phyloP scores from a whole-genome alignment of 108 stramenopile genomes.

The Cyclotella cryptica region DNA sequence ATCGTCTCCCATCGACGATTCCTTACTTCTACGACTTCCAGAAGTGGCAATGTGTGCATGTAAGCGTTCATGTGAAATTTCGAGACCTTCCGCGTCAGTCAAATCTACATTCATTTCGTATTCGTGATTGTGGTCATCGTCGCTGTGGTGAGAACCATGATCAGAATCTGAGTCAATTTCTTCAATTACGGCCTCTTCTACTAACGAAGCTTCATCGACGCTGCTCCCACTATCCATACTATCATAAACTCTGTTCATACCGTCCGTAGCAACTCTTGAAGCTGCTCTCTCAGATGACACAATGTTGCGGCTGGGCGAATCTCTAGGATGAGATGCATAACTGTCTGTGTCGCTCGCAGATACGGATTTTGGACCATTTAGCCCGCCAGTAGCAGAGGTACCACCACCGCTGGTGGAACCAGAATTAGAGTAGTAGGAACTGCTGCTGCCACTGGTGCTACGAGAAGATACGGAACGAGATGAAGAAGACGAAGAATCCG shows the following conservation, averaged over 20 bases:
- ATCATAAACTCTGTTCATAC: not conserved
- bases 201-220: constrained; percentile 17
- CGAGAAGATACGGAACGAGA: not conserved
- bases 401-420: constrained; percentile 4
- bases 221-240: constrained; percentile 11
- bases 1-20: constrained; percentile 27
- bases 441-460: constrained; percentile 10
- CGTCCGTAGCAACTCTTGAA: not conserved
- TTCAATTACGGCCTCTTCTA: constrained; percentile 11
- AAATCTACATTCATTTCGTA: constrained; percentile 16
- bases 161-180: constrained; percentile 29
- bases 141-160: not conserved
- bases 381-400: constrained; percentile 6
- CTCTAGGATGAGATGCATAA: not conserved
- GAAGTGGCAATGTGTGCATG: not conserved
- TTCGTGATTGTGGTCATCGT: constrained; percentile 3
- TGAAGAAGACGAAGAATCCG: constrained; percentile 4
- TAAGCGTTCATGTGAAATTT: not conserved
- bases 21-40: not conserved
- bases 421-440: constrained; percentile 16
- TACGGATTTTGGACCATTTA: constrained; percentile 14
- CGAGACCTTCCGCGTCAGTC: not conserved
- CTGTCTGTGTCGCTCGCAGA: constrained; percentile 16
- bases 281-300: not conserved
- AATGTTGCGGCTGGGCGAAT: not conserved